Conservation (phyloP, 192 early-diverging fungal genomes). For the Entomortierella chlamydospora region DNA sequence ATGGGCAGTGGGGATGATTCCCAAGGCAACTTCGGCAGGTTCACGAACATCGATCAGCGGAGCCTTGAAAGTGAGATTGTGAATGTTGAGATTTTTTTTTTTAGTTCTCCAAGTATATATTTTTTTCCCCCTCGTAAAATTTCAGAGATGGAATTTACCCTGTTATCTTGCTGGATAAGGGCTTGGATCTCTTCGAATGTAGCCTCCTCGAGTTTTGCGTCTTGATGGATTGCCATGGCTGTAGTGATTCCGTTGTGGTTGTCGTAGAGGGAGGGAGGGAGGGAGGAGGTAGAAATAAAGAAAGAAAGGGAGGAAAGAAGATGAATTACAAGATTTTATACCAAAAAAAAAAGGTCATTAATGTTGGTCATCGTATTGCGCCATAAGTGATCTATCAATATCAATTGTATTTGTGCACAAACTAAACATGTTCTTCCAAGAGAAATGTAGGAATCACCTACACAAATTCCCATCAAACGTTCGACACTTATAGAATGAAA, state of each 20-base stretch:
- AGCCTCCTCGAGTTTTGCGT: constrained; percentile 7
- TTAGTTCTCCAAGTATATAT: not conserved
- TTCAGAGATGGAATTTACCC: too few relatives aligned
- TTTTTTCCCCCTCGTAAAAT: too few relatives aligned
- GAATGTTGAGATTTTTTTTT: not conserved
- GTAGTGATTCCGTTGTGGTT: not conserved
- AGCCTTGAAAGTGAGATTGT: constrained; percentile 17
- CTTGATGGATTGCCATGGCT: not conserved
- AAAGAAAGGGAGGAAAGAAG: not conserved
- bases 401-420: too few relatives aligned
- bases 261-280: too few relatives aligned
- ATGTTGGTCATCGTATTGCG: not conserved
- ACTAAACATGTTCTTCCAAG: too few relatives aligned
- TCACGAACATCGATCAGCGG: constrained; percentile 75
- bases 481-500: too few relatives aligned
- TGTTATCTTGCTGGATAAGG: not conserved
- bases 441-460: too few relatives aligned
- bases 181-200: constrained; percentile 14
- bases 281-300: not conserved
- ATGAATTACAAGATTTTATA: not conserved
- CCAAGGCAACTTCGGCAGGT: constrained; percentile 62
- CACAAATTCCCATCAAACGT: too few relatives aligned
- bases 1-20: constrained; percentile 68
- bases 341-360: not conserved
- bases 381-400: not conserved